Evolutionary conservation across 768 basidiomycete species (phyloP).

Genomic region (Leccinum aurantiacum): DNA sequence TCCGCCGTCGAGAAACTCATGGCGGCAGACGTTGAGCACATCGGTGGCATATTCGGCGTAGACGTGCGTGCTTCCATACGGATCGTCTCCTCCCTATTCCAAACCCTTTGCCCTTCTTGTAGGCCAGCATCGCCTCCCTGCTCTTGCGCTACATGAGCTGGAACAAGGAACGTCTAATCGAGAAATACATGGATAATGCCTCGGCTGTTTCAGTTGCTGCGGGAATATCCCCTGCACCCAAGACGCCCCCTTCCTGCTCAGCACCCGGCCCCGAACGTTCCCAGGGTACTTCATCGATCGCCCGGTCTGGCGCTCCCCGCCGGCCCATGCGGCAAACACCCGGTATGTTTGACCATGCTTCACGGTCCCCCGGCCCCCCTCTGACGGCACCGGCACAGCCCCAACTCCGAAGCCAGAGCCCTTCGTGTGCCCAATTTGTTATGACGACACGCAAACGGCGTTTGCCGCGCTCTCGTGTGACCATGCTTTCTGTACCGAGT

Average conservation of each 20-base stretch:
- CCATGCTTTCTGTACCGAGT: conserved; percentile 79
- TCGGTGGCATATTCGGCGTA: conserved; percentile 83
- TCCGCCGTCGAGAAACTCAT: conserved; percentile 76
- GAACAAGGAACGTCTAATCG: conserved; percentile 96
- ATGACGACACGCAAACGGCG: conserved; percentile 70
- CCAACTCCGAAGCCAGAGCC: conserved; percentile 39
- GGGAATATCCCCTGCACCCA: conserved; percentile 53
- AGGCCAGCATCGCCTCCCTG: conserved; percentile 71
- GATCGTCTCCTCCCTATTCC: not conserved
- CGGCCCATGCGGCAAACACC: conserved; percentile 31
- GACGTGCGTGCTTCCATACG: conserved; percentile 58
- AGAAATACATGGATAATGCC: conserved; percentile 96
- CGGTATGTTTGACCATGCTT: conserved; percentile 12
- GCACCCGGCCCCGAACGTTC: conserved; percentile 34
- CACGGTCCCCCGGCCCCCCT: not conserved
- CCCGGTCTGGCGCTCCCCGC: conserved; percentile 27
- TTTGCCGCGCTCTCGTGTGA: conserved; percentile 77
- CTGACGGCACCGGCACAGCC: conserved; percentile 13
- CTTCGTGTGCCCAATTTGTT: conserved; percentile 94
- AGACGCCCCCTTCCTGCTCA: conserved; percentile 20
- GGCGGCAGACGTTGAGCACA: conserved; percentile 77
- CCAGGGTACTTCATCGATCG: conserved; percentile 28
- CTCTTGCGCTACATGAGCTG: conserved; percentile 83
- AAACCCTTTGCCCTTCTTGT: conserved; percentile 6
- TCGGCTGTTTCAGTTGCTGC: conserved; percentile 68